Percentiles rank a stretch among this genome's conserved stretches.
These are phyloP conservation scores for Lotus japonicus DNA, from an alignment of 306 rosid genomes.

Conservation along the genomic window DNA sequence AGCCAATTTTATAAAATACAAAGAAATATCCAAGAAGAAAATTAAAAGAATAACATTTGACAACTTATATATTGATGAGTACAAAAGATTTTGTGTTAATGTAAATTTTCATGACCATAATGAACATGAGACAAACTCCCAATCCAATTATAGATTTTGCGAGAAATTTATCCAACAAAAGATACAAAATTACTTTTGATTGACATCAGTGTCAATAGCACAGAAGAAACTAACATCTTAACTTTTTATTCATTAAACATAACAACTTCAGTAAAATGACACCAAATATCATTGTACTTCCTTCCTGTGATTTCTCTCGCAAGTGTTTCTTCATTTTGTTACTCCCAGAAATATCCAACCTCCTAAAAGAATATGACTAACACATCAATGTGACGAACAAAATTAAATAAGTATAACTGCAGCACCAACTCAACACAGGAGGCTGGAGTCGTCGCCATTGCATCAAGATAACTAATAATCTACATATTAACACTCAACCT, in stretches of 20 bases:
- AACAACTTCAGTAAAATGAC: not conserved
- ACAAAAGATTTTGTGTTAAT: not conserved
- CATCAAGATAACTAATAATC: not conserved
- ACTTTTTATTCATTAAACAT: not conserved
- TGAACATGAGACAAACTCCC: not conserved
- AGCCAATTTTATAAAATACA: not conserved
- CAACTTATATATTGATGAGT: not conserved
- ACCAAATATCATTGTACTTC: not conserved
- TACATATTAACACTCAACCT: not conserved
- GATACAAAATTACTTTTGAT: not conserved
- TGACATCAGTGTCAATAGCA: not conserved
- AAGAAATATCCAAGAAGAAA: conserved; percentile 11
- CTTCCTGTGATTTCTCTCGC: not conserved
- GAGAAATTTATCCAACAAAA: not conserved
- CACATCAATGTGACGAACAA: not conserved
- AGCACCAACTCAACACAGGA: not conserved
- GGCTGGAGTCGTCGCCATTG: not conserved
- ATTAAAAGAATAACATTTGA: not conserved
- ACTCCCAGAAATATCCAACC: not conserved
- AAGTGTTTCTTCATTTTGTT: not conserved
- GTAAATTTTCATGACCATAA: not conserved
- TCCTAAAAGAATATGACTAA: not conserved
- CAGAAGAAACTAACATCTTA: not conserved
- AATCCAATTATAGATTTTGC: not conserved
- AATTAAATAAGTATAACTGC: not conserved